These are phyloP conservation scores for Triglochin maritima DNA, from an alignment of 106 monocot genomes.

Conservation along the genomic window DNA sequence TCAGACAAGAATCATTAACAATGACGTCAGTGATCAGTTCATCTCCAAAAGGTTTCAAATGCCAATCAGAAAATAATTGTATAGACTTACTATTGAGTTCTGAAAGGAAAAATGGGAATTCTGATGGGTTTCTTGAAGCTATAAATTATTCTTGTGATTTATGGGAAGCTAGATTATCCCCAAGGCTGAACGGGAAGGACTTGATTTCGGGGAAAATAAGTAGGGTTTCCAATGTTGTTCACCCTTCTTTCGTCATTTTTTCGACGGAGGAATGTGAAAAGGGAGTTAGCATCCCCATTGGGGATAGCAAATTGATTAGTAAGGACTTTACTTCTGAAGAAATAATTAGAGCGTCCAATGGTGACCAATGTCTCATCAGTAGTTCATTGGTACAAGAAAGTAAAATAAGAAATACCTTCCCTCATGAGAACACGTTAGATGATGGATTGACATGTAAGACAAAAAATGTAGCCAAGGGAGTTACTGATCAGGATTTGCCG, in stretches of 20 bases:
- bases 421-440: too few relatives aligned
- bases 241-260: background rate
- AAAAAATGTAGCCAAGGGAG: background rate
- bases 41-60: background rate
- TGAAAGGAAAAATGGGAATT: too few relatives aligned
- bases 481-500: too few relatives aligned
- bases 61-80: constrained; percentile 1
- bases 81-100: background rate
- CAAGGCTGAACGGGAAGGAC: background rate
- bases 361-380: too few relatives aligned
- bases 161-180: constrained; percentile 6
- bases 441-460: background rate
- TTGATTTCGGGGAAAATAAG: background rate
- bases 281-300: too few relatives aligned
- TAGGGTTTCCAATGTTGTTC: background rate
- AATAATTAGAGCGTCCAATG: too few relatives aligned
- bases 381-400: too few relatives aligned
- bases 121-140: too few relatives aligned
- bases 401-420: too few relatives aligned
- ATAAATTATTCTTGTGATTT: background rate
- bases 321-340: too few relatives aligned
- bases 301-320: too few relatives aligned
- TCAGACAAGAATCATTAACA: background rate
- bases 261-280: too few relatives aligned
- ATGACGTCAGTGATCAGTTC: background rate